Evolutionary conservation across 495 filamentous ascomycete genomes (phyloP), one percentile per base, ranked within the genome.

Genomic region (Cryomyces antarcticus): DNA sequence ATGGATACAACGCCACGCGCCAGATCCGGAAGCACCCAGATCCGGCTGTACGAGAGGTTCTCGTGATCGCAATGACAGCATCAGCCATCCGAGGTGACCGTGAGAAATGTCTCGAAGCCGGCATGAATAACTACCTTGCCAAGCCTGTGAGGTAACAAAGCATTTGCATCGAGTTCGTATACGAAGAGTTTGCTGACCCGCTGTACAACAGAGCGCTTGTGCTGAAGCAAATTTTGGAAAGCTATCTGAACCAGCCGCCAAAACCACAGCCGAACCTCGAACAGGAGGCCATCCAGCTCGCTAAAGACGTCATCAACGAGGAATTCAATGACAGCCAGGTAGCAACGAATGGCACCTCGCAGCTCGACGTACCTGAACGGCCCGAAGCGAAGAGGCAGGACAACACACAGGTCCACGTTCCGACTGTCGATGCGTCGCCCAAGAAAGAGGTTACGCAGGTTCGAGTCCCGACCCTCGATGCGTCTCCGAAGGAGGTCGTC

Each of bases 121-220:
- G 86, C 28, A 94, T 94, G 86, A 93, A 93, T 60, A 84, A 93
- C 48, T 94, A 94, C 47, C 73, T 94, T 5, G 84, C 86, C 27
- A 94, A 94, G 56, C 86, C 86, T 6, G 86, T 94, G 1, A 68
- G 83, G 38, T 35, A 35, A 35, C 1, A 9, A 9, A 9, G 7
- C 33, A 1, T 35, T 9, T 1, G 12, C 33, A 35, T 35, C 33
- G 33, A 35, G 17, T 24, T 24, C 17, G 17, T 24, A 2, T 24
- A 24, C 17, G 31, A 6, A 24, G 12, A 4, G 41, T 24, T 24
- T 24, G 17, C 17, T 24, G 17, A 24, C 17, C 17, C 17, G 17
- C 17, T 24, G 17, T 24, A 24, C 17, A 2, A 24, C 17, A 24
- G 17, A 24, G 75, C 71, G 11, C 72, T 74, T 24, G 65, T 85